Percentiles rank a stretch among this genome's conserved stretches.
These are phyloP conservation scores for Leishmania mexicana DNA, from an alignment of 208 protist genomes.

Conservation along the genomic window DNA sequence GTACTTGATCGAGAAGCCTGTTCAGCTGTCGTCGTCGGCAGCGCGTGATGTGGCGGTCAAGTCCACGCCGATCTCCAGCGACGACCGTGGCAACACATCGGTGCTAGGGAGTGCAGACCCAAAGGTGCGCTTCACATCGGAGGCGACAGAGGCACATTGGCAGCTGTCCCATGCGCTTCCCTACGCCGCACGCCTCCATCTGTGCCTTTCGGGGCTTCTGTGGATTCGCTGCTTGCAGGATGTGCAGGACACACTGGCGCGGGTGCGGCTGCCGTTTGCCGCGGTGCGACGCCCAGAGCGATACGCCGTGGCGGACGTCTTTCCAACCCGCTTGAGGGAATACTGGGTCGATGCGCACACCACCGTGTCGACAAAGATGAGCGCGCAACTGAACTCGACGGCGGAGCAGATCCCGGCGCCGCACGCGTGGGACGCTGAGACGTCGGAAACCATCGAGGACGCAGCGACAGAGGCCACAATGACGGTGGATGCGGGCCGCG, in stretches of 20 bases:
- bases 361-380: slow-evolving; percentile 52
- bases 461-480: slow-evolving; percentile 33
- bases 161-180: slow-evolving; percentile 49
- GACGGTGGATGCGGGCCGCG: slow-evolving; percentile 22
- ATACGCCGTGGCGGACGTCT: slow-evolving; percentile 56
- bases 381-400: slow-evolving; percentile 47
- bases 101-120: slow-evolving; percentile 17
- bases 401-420: slow-evolving; percentile 79
- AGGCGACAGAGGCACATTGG: slow-evolving; percentile 23
- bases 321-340: slow-evolving; percentile 63
- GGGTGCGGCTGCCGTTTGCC: slow-evolving; percentile 55
- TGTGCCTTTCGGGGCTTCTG: slow-evolving; percentile 66
- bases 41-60: background rate
- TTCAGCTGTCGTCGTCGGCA: background rate
- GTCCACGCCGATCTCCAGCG: background rate
- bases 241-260: slow-evolving; percentile 74
- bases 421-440: slow-evolving; percentile 76
- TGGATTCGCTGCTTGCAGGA: slow-evolving; percentile 68
- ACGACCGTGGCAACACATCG: background rate
- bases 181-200: slow-evolving; percentile 60
- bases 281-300: slow-evolving; percentile 36
- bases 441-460: slow-evolving; percentile 50
- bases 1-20: slow-evolving; percentile 45
- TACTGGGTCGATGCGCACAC: slow-evolving; percentile 66
- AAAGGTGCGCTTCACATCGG: slow-evolving; percentile 34